Percentiles rank a stretch among this genome's conserved stretches.
Evolutionary conservation across 2,329 filamentous ascomycete species (phyloP).

Genomic region (Epichloe amarillans): DNA sequence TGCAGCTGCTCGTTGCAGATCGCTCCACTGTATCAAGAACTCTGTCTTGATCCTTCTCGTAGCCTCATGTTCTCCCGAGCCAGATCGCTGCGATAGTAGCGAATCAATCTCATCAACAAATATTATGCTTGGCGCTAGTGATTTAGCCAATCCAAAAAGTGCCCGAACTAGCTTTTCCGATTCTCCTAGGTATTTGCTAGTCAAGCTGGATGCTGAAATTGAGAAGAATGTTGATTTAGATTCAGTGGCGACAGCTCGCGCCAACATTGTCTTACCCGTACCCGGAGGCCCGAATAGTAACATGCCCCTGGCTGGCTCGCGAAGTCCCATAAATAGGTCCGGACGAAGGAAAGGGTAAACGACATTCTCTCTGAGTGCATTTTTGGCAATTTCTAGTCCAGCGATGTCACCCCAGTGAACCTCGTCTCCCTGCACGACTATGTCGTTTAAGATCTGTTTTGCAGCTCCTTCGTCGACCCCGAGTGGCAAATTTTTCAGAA

Average conservation of each 20-base stretch:
- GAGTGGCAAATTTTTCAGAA: conserved; percentile 66
- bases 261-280: conserved; percentile 98
- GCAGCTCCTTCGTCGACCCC: conserved; percentile 74
- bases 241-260: conserved; percentile 81
- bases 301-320: conserved; percentile 91
- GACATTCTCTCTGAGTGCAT: conserved; percentile 83
- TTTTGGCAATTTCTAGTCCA: conserved; percentile 80
- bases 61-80: conserved; percentile 80
- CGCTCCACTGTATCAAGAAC: conserved; percentile 95
- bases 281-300: conserved; percentile 90
- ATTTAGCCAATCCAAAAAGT: conserved; percentile 78
- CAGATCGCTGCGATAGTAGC: conserved; percentile 69
- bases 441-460: conserved; percentile 88
- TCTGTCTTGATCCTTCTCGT: conserved; percentile 93
- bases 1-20: conserved; percentile 81
- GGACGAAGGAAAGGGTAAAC: conserved; percentile 94
- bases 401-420: conserved; percentile 93
- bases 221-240: conserved; percentile 93
- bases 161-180: conserved; percentile 93
- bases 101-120: conserved; percentile 99
- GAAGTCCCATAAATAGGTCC: conserved; percentile 87
- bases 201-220: conserved; percentile 86
- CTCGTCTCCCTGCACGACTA: conserved; percentile 85
- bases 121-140: conserved; percentile 85
- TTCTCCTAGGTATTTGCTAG: conserved; percentile 91